Conservation (phyloP, 2,329 filamentous ascomycete species). For the Teratosphaeria destructans region DNA sequence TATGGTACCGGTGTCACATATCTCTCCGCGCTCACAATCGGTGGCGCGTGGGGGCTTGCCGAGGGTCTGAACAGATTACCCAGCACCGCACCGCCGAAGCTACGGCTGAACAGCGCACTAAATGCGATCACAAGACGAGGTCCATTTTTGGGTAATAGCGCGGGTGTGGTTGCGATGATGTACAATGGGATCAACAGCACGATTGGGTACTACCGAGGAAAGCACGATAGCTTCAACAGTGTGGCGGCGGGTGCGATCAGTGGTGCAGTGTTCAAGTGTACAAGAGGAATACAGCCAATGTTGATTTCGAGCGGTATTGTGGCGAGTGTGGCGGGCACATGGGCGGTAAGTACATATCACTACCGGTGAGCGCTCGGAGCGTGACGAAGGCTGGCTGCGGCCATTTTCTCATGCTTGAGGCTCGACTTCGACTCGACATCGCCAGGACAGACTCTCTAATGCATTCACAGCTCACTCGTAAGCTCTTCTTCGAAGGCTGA, state of each 20-base stretch:
- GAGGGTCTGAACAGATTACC: conserved; percentile 72
- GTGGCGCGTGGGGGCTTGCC: conserved; percentile 83
- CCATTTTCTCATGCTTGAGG: neutral
- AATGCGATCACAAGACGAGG: conserved; percentile 90
- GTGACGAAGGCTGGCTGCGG: neutral
- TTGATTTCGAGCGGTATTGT: conserved; percentile 88
- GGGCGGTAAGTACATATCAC: conserved; percentile 65
- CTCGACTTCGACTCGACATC: neutral
- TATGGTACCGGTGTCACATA: conserved; percentile 96
- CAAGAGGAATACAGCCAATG: conserved; percentile 81
- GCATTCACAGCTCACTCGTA: conserved; percentile 7
- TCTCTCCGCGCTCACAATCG: conserved; percentile 70
- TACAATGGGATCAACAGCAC: conserved; percentile 90
- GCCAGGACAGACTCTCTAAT: conserved; percentile 3
- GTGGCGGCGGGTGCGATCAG: conserved; percentile 75
- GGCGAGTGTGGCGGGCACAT: conserved; percentile 70
- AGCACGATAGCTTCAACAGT: conserved; percentile 85
- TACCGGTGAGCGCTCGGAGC: no score
- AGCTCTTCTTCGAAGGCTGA: conserved; percentile 8
- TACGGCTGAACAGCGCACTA: conserved; percentile 85
- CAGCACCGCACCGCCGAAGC: conserved; percentile 68
- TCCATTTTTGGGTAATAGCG: conserved; percentile 91
- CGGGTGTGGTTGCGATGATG: conserved; percentile 86
- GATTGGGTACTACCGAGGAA: conserved; percentile 67
- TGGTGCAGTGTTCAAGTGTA: conserved; percentile 95